A percentile compares a stretch with the other conserved stretches of the same genome.
Evolutionary conservation across 768 basidiomycete species (phyloP).

Genomic region (Russula lepida): DNA sequence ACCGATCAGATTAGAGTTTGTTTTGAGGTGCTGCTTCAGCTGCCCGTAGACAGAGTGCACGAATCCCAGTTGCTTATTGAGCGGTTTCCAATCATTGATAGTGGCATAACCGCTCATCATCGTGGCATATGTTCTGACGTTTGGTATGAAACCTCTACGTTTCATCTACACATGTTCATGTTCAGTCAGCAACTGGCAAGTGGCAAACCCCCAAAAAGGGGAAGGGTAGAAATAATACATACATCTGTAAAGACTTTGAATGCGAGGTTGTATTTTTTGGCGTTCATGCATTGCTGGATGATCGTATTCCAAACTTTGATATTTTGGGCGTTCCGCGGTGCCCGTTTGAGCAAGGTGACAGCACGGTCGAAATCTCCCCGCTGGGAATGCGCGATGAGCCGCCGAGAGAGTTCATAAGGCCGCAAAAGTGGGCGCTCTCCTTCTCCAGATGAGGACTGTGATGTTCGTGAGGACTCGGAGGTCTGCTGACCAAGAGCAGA

Average conservation of each 20-base stretch:
- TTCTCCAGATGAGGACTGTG: not conserved
- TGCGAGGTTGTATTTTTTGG: constrained; percentile 46
- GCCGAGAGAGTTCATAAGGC: constrained; percentile 51
- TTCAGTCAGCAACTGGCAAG: not conserved
- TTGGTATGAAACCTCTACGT: constrained; percentile 68
- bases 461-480: not conserved
- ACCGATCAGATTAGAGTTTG: constrained; percentile 39
- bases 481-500: not conserved
- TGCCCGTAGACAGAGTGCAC: constrained; percentile 53
- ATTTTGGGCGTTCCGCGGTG: constrained; percentile 69
- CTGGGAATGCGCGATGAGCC: constrained; percentile 51
- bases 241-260: constrained; percentile 68
- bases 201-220: not conserved
- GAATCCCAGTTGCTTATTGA: constrained; percentile 53
- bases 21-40: constrained; percentile 44
- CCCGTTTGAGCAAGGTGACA: constrained; percentile 53
- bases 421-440: constrained; percentile 29
- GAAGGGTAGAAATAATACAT: constrained; percentile 17
- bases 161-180: constrained; percentile 56
- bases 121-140: constrained; percentile 56
- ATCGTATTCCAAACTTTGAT: constrained; percentile 72
- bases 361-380: constrained; percentile 53
- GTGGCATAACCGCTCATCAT: constrained; percentile 56
- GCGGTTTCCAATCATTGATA: constrained; percentile 51
- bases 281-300: constrained; percentile 56